Base-by-base conservation (phyloP, 495 filamentous ascomycete species). In the Podospora sp. region DNA sequence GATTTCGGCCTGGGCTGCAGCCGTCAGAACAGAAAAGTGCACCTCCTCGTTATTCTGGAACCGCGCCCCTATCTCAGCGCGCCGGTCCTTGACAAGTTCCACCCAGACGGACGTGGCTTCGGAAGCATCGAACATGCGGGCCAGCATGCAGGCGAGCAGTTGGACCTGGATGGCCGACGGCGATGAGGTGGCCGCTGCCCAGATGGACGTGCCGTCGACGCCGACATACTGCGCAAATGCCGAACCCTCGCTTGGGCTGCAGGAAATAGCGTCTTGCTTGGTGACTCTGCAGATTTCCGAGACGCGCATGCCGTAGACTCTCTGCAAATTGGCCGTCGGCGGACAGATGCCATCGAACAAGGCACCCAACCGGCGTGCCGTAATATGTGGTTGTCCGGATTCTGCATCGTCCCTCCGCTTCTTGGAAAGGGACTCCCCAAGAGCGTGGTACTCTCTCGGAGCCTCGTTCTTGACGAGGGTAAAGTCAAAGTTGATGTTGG, bases 91-190 rank as follows among this genome's bases (percentile, higher is more conserved):
- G 14, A 76, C 60, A 6, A 76, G 27, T 49, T 76, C 67, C 8
- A 62, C 68, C 74, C 80, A 82, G 2, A 81, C 68, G 0, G 77
- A 75, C 16, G 67, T 79, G 5, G 79, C 80, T 66, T 80, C 75
- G 5, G 72, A 53, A 3, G 60, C 71, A 26, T 69, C 62, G 63
- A 69, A 79, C 0, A 73, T 68, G 7, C 73, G 51, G 1, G 79
- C 81, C 3, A 83, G 72, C 65, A 83, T 68, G 65, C 80, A 82
- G 12, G 75, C 78, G 12, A 81, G 71, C 9, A 82, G 53, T 3
- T 65, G 63, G 21, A 59, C 53, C 27, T 33, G 33, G n/a, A 65
- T 53, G 8, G 63, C 63, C 20, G 33, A 29, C 22, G 52, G 27
- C 14, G 50, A 16, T 1, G 63, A 58, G 2, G 63, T 65, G 4